Percentiles rank a stretch among this genome's conserved stretches.
Conservation (phyloP, 2,329 filamentous ascomycete species). For the Ophiocordyceps polyrhachis-furcata region DNA sequence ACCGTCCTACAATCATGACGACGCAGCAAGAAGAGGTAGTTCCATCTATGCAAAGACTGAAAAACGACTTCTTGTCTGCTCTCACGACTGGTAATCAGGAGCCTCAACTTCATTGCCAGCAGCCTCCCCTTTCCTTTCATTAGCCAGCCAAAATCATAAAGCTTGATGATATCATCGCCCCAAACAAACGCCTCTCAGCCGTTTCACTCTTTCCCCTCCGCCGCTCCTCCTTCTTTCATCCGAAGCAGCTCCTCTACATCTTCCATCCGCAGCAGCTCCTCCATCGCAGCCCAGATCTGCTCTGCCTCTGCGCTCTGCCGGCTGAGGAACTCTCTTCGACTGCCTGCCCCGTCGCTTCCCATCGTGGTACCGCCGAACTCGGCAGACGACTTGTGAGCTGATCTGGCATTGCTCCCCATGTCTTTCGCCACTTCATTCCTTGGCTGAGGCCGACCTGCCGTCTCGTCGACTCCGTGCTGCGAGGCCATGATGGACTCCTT, state of each 20-base stretch:
- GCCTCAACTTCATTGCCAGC: too few relatives aligned
- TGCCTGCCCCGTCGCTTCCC: not conserved
- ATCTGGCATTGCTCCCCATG: not conserved
- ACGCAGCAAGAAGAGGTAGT: too few relatives aligned
- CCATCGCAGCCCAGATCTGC: slow-evolving; percentile 14
- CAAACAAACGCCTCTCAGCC: not conserved
- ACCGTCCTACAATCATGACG: too few relatives aligned
- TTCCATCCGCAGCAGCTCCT: slow-evolving; percentile 11
- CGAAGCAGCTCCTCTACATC: slow-evolving; percentile 1
- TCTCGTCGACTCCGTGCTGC: not conserved
- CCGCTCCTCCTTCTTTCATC: not conserved
- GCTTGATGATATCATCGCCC: not conserved
- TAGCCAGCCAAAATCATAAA: not conserved
- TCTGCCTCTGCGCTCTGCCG: slow-evolving; percentile 6
- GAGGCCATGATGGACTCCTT: not conserved
- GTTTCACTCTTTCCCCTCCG: not conserved
- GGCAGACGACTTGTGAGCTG: not conserved
- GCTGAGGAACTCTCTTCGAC: not conserved
- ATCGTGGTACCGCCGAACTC: not conserved
- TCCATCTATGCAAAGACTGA: too few relatives aligned
- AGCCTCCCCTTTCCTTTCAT: too few relatives aligned
- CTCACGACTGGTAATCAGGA: too few relatives aligned
- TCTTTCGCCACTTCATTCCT: not conserved
- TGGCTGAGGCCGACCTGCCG: not conserved
- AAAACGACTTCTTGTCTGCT: too few relatives aligned